Percentiles rank a stretch among this genome's conserved stretches.
These are phyloP conservation scores for Hygrocybe coccinea DNA, from an alignment of 768 basidiomycete genomes.

Conservation along the genomic window DNA sequence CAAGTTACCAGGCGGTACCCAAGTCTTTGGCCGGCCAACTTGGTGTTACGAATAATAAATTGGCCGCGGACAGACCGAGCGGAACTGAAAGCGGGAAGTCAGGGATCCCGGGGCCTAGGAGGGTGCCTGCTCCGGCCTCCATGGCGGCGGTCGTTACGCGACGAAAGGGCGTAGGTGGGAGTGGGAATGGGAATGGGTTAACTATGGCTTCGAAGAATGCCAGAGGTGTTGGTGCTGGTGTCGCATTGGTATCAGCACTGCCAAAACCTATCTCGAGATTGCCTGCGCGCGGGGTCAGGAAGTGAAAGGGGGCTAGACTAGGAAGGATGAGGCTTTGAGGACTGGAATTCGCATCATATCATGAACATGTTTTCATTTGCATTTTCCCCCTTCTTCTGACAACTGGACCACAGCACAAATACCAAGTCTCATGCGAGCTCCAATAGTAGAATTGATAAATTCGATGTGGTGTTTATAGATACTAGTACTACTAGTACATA, in stretches of 20 bases:
- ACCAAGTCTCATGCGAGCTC: too few relatives aligned
- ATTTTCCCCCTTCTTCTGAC: too few relatives aligned
- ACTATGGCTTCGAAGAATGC: constrained; percentile 24
- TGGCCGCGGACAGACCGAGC: background rate
- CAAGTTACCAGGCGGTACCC: too few relatives aligned
- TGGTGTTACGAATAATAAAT: background rate
- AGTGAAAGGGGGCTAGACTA: background rate
- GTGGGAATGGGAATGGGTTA: constrained; percentile 15
- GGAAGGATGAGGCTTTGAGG: too few relatives aligned
- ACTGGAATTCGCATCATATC: too few relatives aligned
- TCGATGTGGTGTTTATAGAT: too few relatives aligned
- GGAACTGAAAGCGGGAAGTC: background rate
- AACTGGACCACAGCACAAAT: too few relatives aligned
- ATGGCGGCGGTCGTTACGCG: background rate
- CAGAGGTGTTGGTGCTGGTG: constrained; percentile 7
- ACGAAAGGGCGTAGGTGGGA: background rate
- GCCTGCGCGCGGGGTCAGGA: constrained; percentile 12
- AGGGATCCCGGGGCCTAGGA: constrained; percentile 4
- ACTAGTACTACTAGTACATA: too few relatives aligned
- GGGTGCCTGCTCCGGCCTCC: background rate
- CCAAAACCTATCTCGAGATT: constrained; percentile 28
- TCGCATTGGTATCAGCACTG: constrained; percentile 15
- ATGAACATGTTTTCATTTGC: too few relatives aligned
- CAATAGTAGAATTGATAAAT: too few relatives aligned
- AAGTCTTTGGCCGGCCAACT: background rate